Conservation (phyloP, 352 stramenopile species). For the Achlya hypogyna region DNA sequence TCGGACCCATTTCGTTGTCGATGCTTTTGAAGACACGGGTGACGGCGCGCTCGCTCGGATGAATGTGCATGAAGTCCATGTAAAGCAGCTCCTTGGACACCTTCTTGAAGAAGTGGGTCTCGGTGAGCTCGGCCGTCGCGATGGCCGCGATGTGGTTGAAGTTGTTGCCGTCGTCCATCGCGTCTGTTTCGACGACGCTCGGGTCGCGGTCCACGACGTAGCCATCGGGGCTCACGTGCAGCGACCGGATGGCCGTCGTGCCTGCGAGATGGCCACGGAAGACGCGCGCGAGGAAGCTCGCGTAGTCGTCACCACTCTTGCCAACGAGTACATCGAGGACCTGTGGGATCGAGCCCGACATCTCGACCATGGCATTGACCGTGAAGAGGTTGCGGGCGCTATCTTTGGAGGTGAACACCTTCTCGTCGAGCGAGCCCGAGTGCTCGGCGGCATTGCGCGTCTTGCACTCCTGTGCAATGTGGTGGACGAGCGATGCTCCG, state of each 20-base stretch:
- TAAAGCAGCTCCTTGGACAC: slow-evolving; percentile 10
- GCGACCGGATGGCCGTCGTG: not conserved
- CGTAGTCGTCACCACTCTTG: not conserved
- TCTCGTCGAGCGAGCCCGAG: not conserved
- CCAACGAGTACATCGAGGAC: not conserved
- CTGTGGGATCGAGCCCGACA: not conserved
- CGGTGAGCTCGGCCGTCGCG: not conserved
- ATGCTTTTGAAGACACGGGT: slow-evolving; percentile 18
- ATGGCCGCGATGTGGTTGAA: not conserved
- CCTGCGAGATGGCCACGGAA: slow-evolving; percentile 2
- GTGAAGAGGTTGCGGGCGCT: not conserved
- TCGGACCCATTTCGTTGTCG: not conserved
- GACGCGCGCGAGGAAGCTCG: not conserved
- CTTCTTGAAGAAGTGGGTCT: slow-evolving; percentile 12
- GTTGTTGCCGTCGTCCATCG: not conserved
- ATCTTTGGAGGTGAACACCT: slow-evolving; percentile 8
- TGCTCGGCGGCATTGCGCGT: not conserved
- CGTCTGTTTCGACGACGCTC: not conserved
- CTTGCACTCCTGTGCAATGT: slow-evolving; percentile 10
- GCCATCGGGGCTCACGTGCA: not conserved
- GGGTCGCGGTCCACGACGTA: not conserved
- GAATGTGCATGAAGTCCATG: slow-evolving; percentile 19
- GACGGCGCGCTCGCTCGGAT: slow-evolving; percentile 1
- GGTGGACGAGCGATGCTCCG: not conserved
- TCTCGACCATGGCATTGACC: slow-evolving; percentile 4